Percentiles rank a stretch among this genome's conserved stretches.
phyloP scores from a whole-genome alignment of 2,329 filamentous ascomycete species.

The Chaetomium sp. region DNA sequence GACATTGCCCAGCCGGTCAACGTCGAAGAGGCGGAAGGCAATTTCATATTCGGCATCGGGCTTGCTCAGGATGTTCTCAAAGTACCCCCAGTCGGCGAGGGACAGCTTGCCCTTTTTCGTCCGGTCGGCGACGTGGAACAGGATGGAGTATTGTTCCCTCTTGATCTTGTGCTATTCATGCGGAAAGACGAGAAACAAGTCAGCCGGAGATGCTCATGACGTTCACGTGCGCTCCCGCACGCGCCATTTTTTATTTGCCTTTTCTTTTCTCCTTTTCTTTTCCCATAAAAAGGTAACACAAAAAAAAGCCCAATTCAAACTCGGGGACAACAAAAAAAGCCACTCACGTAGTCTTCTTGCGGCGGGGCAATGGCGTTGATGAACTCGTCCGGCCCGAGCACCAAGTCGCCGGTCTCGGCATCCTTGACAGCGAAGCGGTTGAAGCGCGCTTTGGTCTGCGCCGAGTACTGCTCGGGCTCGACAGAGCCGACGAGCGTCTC shows the following conservation, averaged over 20 bases:
- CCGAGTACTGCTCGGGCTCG: constrained; percentile 55
- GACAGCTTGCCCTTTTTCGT: constrained; percentile 65
- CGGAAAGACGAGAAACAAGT: no score
- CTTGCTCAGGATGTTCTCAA: constrained; percentile 89
- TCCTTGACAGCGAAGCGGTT: constrained; percentile 69
- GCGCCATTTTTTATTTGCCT: no score
- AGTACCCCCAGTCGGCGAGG: constrained; percentile 82
- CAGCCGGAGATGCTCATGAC: no score
- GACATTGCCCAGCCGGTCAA: constrained; percentile 74
- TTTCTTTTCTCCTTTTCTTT: no score
- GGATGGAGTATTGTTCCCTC: constrained; percentile 87
- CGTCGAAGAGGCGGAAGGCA: constrained; percentile 92
- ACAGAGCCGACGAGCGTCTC: constrained; percentile 64
- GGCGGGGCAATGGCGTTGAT: constrained; percentile 82
- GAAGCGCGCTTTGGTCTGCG: constrained; percentile 71
- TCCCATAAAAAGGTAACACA: no score
- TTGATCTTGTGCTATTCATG: constrained; percentile 83
- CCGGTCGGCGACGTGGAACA: constrained; percentile 87
- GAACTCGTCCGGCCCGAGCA: constrained; percentile 80
- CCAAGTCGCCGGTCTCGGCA: constrained; percentile 66
- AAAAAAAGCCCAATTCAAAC: no score
- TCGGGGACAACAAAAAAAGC: not conserved
- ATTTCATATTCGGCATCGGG: constrained; percentile 98
- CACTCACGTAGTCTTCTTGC: constrained; percentile 83
- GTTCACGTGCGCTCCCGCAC: no score